Evolutionary conservation across 1,139 yeast genomes (phyloP).

Genomic region (Sugiyamaella japonica): DNA sequence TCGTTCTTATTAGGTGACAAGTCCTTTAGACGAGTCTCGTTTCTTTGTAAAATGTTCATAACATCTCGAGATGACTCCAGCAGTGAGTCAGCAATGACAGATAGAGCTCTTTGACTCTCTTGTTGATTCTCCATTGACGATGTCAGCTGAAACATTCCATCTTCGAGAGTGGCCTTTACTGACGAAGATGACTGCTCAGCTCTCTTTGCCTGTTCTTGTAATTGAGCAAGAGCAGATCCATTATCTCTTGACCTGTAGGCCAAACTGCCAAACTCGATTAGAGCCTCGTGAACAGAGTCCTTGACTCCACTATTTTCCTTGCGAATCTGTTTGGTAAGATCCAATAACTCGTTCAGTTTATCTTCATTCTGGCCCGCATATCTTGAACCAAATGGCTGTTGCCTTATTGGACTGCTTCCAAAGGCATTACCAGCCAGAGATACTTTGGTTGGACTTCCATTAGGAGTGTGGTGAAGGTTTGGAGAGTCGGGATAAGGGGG

Average conservation of each 20-base stretch:
- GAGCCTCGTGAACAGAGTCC: constrained; percentile 43
- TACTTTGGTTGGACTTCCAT: constrained; percentile 27
- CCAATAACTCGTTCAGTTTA: constrained; percentile 36
- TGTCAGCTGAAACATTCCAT: constrained; percentile 26
- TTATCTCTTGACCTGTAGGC: constrained; percentile 47
- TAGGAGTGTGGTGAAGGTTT: constrained; percentile 31
- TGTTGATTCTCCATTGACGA: constrained; percentile 29
- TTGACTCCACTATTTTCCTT: constrained; percentile 38
- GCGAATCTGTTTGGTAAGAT: constrained; percentile 35
- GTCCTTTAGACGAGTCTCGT: constrained; percentile 23
- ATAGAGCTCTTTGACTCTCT: constrained; percentile 29
- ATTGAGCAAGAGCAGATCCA: constrained; percentile 43
- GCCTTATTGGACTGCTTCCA: constrained; percentile 23
- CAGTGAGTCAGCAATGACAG: constrained; percentile 30
- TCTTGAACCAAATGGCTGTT: constrained; percentile 30
- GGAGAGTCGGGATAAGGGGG: constrained; percentile 41
- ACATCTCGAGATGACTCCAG: constrained; percentile 30
- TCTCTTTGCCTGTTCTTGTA: constrained; percentile 33
- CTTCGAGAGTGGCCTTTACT: constrained; percentile 27
- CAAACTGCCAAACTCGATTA: constrained; percentile 44
- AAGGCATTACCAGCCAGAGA: constrained; percentile 20
- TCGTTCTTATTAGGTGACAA: constrained; percentile 1
- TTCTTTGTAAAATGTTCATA: constrained; percentile 22
- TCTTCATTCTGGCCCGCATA: constrained; percentile 35
- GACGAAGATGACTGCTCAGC: constrained; percentile 25